Evolutionary conservation across 2,329 filamentous ascomycete species (phyloP), one percentile per base, ranked within the genome.

Genomic region (Lasiodiplodia citricola): DNA sequence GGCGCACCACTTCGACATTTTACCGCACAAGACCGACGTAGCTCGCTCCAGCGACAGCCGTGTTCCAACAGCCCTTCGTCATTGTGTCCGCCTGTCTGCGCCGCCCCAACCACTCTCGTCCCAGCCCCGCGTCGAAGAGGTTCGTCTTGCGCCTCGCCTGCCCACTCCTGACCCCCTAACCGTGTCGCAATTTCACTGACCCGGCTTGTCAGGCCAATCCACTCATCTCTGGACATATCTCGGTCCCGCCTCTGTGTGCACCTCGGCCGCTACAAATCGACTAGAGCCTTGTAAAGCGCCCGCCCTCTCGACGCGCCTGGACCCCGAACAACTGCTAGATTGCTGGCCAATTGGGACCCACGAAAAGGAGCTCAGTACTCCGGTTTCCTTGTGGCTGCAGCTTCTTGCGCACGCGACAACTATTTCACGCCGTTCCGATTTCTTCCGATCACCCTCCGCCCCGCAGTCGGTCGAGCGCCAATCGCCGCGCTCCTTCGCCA

Each of bases 81-180:
- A 10, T 18, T 50, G 41, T n/a, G 3, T 51, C 1, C 41, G 4
- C n/a, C 41, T 25, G 38, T 18, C 44, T n/a, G 50, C 28, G 31
- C 64, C 16, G 21, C 44, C 54, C 25, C 23, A 6, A n/a, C 23
- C 7, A 18, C 23, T 18, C 18, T 13, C 2, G 7, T n/a, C 28
- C 18, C 62, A n/a, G 28, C 16, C 6, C 13, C 13, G 11, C 57
- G 55, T 68, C n/a, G 21, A 25, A 35, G 7, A 54, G 66, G 57
- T 68, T 50, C 18, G 66, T 62, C 41, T 50, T 16, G 31, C 8
- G 37, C 47, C 37, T 21, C 23, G 7, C 21, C 50, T 51, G 47
- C 44, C 8, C 66, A 44, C 66, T 68, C 66, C 66, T 68, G 57
- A 68, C 14, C 66, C 66, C 66, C 56, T 54, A 31, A 52, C 47